Conservation (phyloP, 2,329 filamentous ascomycete species). For the Epicoccum sorghinum region DNA sequence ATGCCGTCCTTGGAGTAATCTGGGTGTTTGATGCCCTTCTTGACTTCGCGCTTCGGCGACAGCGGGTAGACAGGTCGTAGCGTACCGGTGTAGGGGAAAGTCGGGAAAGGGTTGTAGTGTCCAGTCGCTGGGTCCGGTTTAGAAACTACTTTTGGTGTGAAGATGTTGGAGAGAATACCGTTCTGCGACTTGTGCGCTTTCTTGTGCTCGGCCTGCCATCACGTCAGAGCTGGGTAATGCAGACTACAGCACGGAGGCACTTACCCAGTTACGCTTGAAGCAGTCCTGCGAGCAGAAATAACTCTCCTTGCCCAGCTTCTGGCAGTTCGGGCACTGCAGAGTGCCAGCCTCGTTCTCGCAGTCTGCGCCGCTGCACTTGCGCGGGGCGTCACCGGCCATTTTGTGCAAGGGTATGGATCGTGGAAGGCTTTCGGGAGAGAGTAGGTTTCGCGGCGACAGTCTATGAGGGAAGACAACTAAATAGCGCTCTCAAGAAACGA, state of each 20-base stretch:
- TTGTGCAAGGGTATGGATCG: constrained; percentile 5
- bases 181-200: constrained; percentile 79
- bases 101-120: constrained; percentile 89
- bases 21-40: constrained; percentile 79
- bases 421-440: not conserved
- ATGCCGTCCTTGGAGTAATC: constrained; percentile 90
- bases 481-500: constrained; percentile 1
- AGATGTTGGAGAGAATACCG: constrained; percentile 73
- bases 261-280: constrained; percentile 98
- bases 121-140: constrained; percentile 90
- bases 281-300: constrained; percentile 99
- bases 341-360: constrained; percentile 86
- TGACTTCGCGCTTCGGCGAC: constrained; percentile 59
- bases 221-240: constrained; percentile 29
- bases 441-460: not conserved
- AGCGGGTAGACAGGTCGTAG: constrained; percentile 79
- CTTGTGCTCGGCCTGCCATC: constrained; percentile 77
- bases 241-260: constrained; percentile 25
- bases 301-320: constrained; percentile 88
- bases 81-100: constrained; percentile 79
- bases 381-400: constrained; percentile 55
- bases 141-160: constrained; percentile 83
- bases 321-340: constrained; percentile 92
- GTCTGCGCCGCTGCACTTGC: constrained; percentile 79
- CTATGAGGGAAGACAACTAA: constrained; percentile 1